Conservation (phyloP, 1,284 basidiomycete species). For the Mycosarcoma mackinlayi region DNA sequence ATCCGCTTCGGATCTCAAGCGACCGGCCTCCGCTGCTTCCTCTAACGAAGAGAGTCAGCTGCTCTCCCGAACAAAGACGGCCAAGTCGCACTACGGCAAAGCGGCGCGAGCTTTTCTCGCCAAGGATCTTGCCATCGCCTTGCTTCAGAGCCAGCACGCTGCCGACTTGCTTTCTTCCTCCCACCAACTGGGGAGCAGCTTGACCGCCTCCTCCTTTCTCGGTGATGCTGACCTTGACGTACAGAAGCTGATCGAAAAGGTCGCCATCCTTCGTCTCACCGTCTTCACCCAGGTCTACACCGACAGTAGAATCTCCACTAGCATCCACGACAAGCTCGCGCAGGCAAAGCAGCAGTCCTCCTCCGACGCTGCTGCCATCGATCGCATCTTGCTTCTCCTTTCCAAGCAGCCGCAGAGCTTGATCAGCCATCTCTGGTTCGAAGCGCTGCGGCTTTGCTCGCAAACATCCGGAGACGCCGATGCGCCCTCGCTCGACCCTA, state of each 20-base stretch:
- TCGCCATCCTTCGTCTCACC: slow-evolving; percentile 48
- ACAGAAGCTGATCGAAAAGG: slow-evolving; percentile 31
- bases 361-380: slow-evolving; percentile 16
- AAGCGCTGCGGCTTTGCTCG: slow-evolving; percentile 38
- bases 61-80: slow-evolving; percentile 36
- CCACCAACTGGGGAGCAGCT: slow-evolving; percentile 31
- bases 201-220: slow-evolving; percentile 31
- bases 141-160: slow-evolving; percentile 46
- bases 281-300: slow-evolving; percentile 48
- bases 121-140: slow-evolving; percentile 42
- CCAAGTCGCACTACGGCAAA: slow-evolving; percentile 34
- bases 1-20: slow-evolving; percentile 39
- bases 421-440: slow-evolving; percentile 54
- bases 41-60: slow-evolving; percentile 28
- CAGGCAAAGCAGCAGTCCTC: slow-evolving; percentile 17
- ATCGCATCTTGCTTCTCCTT: slow-evolving; percentile 29
- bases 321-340: slow-evolving; percentile 21
- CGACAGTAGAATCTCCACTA: slow-evolving; percentile 16
- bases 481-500: slow-evolving; percentile 42
- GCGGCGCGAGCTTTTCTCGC: slow-evolving; percentile 54
- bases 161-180: slow-evolving; percentile 25
- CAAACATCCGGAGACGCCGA: slow-evolving; percentile 30
- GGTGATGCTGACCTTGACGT: slow-evolving; percentile 24
- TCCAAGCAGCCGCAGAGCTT: slow-evolving; percentile 40
- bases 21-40: slow-evolving; percentile 35